Evolutionary conservation across 495 filamentous ascomycete species (phyloP).

Genomic region (Bryoglossum gracile): DNA sequence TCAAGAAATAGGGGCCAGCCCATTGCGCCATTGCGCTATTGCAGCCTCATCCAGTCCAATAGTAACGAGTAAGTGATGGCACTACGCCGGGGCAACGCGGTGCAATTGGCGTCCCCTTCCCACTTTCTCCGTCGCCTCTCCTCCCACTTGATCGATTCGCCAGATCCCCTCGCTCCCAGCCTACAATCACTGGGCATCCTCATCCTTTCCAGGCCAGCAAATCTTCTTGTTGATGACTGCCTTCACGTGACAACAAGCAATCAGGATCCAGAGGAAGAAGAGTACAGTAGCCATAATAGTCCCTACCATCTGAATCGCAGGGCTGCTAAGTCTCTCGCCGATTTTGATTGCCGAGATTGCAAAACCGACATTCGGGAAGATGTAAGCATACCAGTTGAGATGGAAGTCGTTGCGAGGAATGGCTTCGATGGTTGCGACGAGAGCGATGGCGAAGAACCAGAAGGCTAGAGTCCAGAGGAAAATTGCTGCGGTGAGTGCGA

Average conservation of each 20-base stretch:
- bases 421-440: constrained; percentile 40
- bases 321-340: constrained; percentile 35
- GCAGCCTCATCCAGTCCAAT: not conserved
- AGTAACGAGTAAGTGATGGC: not conserved
- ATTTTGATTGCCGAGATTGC: constrained; percentile 41
- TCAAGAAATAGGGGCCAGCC: not conserved
- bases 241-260: constrained; percentile 43
- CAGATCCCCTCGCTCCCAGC: too few species aligned
- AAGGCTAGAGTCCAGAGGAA: constrained; percentile 65
- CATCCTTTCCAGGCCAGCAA: constrained; percentile 56
- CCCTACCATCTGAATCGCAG: constrained; percentile 35
- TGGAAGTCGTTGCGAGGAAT: constrained; percentile 37
- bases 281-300: constrained; percentile 47
- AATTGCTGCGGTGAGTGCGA: constrained; percentile 45
- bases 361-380: constrained; percentile 55
- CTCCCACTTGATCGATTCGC: too few species aligned
- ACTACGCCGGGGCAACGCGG: not conserved
- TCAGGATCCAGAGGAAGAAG: constrained; percentile 50
- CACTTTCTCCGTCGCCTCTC: too few species aligned
- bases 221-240: constrained; percentile 50
- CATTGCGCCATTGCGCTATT: not conserved
- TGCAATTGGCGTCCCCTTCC: too few species aligned
- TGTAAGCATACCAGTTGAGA: constrained; percentile 49
- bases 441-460: constrained; percentile 63
- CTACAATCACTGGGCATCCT: constrained; percentile 42